Evolutionary conservation across 306 rosid genomes (phyloP).

Genomic region (Ormosia emarginata): DNA sequence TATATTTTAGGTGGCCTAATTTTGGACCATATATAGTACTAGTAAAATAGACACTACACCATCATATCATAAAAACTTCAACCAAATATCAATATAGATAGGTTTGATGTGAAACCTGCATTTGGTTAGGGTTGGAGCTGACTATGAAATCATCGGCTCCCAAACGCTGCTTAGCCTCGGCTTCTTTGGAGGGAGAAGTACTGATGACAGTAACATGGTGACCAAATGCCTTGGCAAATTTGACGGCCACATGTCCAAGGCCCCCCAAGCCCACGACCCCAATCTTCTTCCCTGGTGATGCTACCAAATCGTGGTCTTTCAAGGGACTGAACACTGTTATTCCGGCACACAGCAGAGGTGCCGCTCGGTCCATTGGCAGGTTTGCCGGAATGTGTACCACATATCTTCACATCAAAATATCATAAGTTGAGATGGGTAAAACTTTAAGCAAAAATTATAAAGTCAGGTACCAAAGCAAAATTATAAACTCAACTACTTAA

Average conservation of each 20-base stretch:
- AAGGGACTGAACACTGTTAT: slow-evolving; percentile 65
- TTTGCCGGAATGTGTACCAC: slow-evolving; percentile 63
- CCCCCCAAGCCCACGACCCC: slow-evolving; percentile 81
- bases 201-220: slow-evolving; percentile 82
- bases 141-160: slow-evolving; percentile 67
- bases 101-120: slow-evolving; percentile 37
- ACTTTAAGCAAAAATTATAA: background rate
- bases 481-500: too few species aligned
- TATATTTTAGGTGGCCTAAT: background rate
- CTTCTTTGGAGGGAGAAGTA: slow-evolving; percentile 62
- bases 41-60: too few species aligned
- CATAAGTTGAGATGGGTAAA: background rate
- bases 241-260: slow-evolving; percentile 72
- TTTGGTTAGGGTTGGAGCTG: slow-evolving; percentile 48
- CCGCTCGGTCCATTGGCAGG: slow-evolving; percentile 61
- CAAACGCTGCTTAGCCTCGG: slow-evolving; percentile 51
- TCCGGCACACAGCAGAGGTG: slow-evolving; percentile 74
- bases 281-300: slow-evolving; percentile 36
- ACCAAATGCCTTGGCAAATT: slow-evolving; percentile 71
- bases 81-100: too few species aligned
- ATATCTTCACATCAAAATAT: slow-evolving; percentile 38
- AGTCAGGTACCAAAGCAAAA: too few species aligned
- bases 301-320: slow-evolving; percentile 50
- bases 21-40: too few species aligned
- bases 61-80: too few species aligned